These are phyloP conservation scores for Lentinula sp. DNA, from an alignment of 768 basidiomycete species.

Conservation along the genomic window DNA sequence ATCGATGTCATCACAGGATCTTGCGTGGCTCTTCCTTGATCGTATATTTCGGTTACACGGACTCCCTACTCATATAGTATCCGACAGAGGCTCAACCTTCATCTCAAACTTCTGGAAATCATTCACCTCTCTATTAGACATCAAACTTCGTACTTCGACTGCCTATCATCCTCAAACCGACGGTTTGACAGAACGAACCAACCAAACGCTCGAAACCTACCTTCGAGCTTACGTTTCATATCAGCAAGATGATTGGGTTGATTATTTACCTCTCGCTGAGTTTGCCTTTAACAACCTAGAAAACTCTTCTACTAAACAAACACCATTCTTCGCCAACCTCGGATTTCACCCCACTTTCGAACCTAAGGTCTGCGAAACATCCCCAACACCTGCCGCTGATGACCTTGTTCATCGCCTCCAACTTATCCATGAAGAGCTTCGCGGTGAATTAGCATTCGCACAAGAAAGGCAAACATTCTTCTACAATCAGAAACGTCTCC, in stretches of 20 bases:
- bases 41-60: conserved; percentile 16
- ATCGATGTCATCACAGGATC: too few relatives aligned
- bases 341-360: neutral
- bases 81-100: conserved; percentile 25
- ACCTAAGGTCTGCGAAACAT: too few relatives aligned
- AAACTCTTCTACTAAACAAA: conserved; percentile 24
- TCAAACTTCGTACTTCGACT: conserved; percentile 19
- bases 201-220: conserved; percentile 11
- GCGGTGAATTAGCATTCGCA: conserved; percentile 9
- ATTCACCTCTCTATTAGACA: conserved; percentile 3
- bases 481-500: neutral
- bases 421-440: conserved; percentile 11
- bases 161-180: conserved; percentile 19
- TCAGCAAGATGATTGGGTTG: conserved; percentile 37
- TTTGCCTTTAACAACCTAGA: conserved; percentile 33
- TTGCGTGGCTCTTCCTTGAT: too few relatives aligned
- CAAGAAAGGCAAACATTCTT: conserved; percentile 5
- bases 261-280: conserved; percentile 32
- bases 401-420: conserved; percentile 5
- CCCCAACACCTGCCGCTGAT: neutral
- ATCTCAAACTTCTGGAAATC: conserved; percentile 24
- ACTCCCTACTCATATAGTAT: conserved; percentile 25
- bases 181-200: too few relatives aligned
- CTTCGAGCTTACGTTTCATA: conserved; percentile 27
- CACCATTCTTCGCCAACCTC: conserved; percentile 31